Evolutionary conservation across 768 basidiomycete genomes (phyloP), one percentile per base, ranked within the genome.

Genomic region (Kwoniella bestiolae): DNA sequence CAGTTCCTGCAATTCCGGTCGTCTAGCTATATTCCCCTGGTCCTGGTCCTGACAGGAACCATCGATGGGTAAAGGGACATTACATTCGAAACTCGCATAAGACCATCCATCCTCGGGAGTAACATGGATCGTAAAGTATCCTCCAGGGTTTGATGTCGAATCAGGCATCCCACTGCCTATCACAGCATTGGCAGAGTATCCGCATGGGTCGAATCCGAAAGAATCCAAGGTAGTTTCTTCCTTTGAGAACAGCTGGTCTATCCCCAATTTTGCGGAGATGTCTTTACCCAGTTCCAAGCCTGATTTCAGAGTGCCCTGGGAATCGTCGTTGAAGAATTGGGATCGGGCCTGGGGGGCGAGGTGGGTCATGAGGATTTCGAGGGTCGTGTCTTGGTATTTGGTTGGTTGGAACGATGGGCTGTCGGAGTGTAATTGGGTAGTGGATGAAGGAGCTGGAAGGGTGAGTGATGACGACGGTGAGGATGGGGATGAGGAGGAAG

Each of bases 71-170:
- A 82, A 63, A 3, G 92, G 92, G n/a, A 96, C 87, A 82, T 99
- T 99, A 83, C 92, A 95, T 82, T 99, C 96, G 83, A 99, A 98
- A 75, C 91, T 92, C 69, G 96, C 96, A 81, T 96, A 99, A 50
- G 94, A 96, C 91, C 93, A 98, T 61, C 91, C 95, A 74, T 91
- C 89, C 81, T 98, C 96, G 28, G 96, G 96, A 0, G 96, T 99
- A 65, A 98, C 95, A 79, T 99, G 96, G 61, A 99, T 95, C 6
- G 93, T 97, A 80, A 92, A 97, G 82, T 99, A 99, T 41, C 95
- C 92, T 81, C 97, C 96, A 16, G 9, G 64, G 65, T 18, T 74
- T 76, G 3, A 60, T 56, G 23, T 52, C 59, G 23, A 67, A 63
- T 32, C 61, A 68, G 35, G 81, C 61, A 60, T 87, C 86, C 91